Base-by-base conservation (phyloP, 441 rosid species). In the Adansonia madagascariensis region DNA sequence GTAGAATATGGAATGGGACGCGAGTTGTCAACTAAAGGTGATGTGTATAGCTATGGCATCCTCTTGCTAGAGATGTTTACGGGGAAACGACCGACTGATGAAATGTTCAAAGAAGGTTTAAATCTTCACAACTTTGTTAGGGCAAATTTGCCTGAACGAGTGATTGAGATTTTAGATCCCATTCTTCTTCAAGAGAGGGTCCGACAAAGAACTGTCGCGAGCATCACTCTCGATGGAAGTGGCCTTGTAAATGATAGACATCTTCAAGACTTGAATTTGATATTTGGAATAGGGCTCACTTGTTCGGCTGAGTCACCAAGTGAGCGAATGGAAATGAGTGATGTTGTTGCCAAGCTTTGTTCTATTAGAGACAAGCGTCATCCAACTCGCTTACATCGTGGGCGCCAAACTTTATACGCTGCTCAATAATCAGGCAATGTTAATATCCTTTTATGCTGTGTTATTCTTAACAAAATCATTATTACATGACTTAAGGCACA, bases 1-100 rank as follows among this genome's bases (percentile, higher is more conserved):
- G 49, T 39, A 64, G 70, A 64, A 41, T 64, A 64, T 39, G 70
- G 47, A 22, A 14, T 64, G 46, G 70, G 70, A 64, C 6, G 70
- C 43, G 20, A 39, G 49, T 5, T 64, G 49, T 64, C 70, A 39
- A 39, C 70, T 35, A 35, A 39, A 2, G 70, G 49, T 6, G 71
- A 66, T 18, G 71, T 44, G 14, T 44, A 66, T 5, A 66, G 71
- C n/a, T 43, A 41, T 66, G 53, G 71, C 27, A 66, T 66, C 2
- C 31, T 66, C 8, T 15, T 66, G 53, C 15, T 66, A 8, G 53
- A 66, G 71, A 17, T 44, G 50, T 66, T 66, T 44, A 66, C 53
- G 9, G 53, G 71, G 71, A 66, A 44, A 17, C 17, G 53, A 14
- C 71, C 71, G 1, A 66, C 53, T 43, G 15, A 66, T 18, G 53